Conservation (phyloP, 106 monocot genomes). For the Dioscorea alata region DNA sequence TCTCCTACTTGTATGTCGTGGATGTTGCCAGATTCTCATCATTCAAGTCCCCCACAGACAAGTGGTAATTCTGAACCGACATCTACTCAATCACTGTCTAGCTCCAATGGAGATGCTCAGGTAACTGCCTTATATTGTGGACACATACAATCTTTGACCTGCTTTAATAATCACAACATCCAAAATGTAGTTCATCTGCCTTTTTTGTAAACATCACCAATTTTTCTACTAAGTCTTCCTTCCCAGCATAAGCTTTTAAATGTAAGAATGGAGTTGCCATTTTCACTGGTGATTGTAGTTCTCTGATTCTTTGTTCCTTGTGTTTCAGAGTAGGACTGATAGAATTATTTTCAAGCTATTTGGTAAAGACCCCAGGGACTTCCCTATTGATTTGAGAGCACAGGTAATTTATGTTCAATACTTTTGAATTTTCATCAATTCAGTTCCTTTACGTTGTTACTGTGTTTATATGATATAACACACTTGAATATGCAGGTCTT, state of each 20-base stretch:
- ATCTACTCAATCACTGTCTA: conserved; percentile 55
- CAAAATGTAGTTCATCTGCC: no score
- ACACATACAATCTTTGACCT: no score
- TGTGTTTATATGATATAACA: conserved; percentile 4
- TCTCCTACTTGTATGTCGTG: conserved; percentile 39
- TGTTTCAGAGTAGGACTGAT: conserved; percentile 66
- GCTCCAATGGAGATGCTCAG: conserved; percentile 63
- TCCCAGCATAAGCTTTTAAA: no score
- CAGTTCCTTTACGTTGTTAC: neutral
- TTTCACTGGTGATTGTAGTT: no score
- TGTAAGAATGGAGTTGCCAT: no score
- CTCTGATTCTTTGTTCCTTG: neutral
- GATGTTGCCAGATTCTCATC: conserved; percentile 38
- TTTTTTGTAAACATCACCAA: no score
- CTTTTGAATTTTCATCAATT: neutral
- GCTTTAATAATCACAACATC: no score
- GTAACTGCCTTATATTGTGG: conserved; percentile 11
- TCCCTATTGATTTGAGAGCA: conserved; percentile 52
- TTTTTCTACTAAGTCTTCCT: no score
- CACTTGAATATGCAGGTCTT: conserved; percentile 49
- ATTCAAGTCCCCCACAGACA: conserved; percentile 59
- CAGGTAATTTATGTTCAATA: conserved; percentile 39
- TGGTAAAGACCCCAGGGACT: conserved; percentile 81
- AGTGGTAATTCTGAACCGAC: conserved; percentile 68
- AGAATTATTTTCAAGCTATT: conserved; percentile 89